Conservation (phyloP, 768 basidiomycete genomes). For the Termitomyces sp. region DNA sequence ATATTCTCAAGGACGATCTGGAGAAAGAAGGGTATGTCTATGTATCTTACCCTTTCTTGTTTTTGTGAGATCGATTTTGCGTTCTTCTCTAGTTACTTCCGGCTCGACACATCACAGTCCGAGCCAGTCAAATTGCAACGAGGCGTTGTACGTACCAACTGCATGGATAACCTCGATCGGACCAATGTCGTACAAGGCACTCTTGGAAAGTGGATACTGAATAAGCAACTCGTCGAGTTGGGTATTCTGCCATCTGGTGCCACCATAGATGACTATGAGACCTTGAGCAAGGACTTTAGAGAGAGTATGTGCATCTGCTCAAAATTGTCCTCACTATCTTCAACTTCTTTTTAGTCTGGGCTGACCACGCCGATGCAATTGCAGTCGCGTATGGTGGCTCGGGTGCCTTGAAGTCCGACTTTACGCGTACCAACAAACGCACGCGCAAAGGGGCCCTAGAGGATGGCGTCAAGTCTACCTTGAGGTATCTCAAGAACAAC, state of each 20-base stretch:
- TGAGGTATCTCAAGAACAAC: slow-evolving; percentile 93
- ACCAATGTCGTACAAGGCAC: slow-evolving; percentile 96
- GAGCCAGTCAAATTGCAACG: slow-evolving; percentile 55
- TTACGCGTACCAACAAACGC: slow-evolving; percentile 88
- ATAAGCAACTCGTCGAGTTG: slow-evolving; percentile 64
- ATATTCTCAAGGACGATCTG: slow-evolving; percentile 67
- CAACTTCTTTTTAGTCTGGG: slow-evolving; percentile 68
- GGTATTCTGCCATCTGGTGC: slow-evolving; percentile 70
- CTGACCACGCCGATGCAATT: slow-evolving; percentile 91
- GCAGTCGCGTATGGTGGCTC: slow-evolving; percentile 91
- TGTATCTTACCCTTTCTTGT: neutral
- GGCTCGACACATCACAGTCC: slow-evolving; percentile 43
- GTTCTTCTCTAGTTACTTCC: slow-evolving; percentile 62
- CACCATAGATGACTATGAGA: slow-evolving; percentile 75
- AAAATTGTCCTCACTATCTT: neutral
- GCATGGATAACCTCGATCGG: slow-evolving; percentile 95
- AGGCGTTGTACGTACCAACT: slow-evolving; percentile 88
- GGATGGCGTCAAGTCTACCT: slow-evolving; percentile 79
- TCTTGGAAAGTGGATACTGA: slow-evolving; percentile 80
- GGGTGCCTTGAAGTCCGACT: slow-evolving; percentile 94
- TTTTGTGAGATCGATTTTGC: neutral
- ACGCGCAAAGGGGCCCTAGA: slow-evolving; percentile 75
- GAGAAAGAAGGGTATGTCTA: slow-evolving; percentile 55
- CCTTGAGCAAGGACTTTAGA: slow-evolving; percentile 77
- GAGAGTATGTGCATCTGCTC: slow-evolving; percentile 56